Conservation (phyloP, 1,139 yeast genomes). For the Yamadazyma siamensis region DNA sequence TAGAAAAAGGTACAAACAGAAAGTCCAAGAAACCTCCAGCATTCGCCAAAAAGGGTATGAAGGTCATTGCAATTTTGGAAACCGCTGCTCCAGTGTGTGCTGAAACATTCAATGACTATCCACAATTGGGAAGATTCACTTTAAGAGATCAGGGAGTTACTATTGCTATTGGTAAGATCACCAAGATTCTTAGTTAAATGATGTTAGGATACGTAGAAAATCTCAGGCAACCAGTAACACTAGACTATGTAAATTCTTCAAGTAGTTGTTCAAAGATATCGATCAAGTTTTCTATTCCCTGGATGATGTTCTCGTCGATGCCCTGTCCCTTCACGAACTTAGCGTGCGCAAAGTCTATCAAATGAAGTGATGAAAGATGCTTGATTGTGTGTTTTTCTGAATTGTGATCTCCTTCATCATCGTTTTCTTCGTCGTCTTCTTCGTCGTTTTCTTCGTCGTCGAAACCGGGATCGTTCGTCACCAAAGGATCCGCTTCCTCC, state of each 20-base stretch:
- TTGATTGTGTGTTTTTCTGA: constrained; percentile 17
- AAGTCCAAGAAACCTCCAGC: constrained; percentile 96
- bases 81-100: constrained; percentile 84
- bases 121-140: constrained; percentile 96
- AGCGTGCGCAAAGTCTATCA: constrained; percentile 93
- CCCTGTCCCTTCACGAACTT: constrained; percentile 60
- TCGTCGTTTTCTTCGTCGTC: constrained; percentile 30
- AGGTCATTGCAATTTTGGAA: constrained; percentile 89
- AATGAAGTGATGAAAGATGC: constrained; percentile 38
- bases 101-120: constrained; percentile 87
- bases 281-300: constrained; percentile 64
- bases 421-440: constrained; percentile 26
- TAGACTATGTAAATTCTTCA: constrained; percentile 3
- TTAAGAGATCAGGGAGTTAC: constrained; percentile 98
- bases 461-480: constrained; percentile 24
- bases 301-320: constrained; percentile 64
- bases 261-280: constrained; percentile 30
- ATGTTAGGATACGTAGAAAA: neutral
- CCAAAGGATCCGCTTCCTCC: constrained; percentile 28
- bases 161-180: constrained; percentile 96
- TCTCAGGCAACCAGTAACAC: no score
- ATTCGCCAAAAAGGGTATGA: constrained; percentile 98
- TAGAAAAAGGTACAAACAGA: constrained; percentile 96
- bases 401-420: no score
- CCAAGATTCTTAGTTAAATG: constrained; percentile 58